phyloP scores from a whole-genome alignment of 495 filamentous ascomycete genomes.

The Lichenothelia convexa region DNA sequence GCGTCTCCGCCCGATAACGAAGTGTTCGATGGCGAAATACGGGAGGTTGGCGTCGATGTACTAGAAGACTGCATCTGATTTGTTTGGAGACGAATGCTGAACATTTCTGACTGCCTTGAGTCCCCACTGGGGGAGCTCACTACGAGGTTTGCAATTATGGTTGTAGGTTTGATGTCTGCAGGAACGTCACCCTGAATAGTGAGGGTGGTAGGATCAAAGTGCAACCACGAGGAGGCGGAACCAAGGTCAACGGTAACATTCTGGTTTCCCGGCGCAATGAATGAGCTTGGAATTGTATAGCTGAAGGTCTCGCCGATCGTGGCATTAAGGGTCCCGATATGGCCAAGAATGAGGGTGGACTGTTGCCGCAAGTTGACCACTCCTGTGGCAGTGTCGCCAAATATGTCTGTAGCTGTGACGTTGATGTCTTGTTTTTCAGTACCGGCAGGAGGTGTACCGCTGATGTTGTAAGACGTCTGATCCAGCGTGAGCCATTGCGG shows the following conservation, averaged over 20 bases:
- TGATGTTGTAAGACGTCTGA: conserved; percentile 38
- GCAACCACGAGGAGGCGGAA: conserved; percentile 43
- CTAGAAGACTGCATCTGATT: not conserved
- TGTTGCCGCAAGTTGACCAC: conserved; percentile 41
- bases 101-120: conserved; percentile 10
- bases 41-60: not conserved
- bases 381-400: conserved; percentile 42
- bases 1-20: no score
- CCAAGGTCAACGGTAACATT: conserved; percentile 35
- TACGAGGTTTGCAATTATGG: conserved; percentile 10
- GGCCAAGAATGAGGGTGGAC: conserved; percentile 24
- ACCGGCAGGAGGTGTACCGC: conserved; percentile 40
- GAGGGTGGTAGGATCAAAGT: conserved; percentile 37
- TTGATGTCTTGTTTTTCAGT: conserved; percentile 43
- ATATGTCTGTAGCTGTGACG: conserved; percentile 43
- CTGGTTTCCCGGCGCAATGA: conserved; percentile 33
- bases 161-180: conserved; percentile 17
- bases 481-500: conserved; percentile 60
- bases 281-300: conserved; percentile 39
- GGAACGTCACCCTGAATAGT: conserved; percentile 49
- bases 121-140: conserved; percentile 4
- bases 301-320: conserved; percentile 45
- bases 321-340: conserved; percentile 30
- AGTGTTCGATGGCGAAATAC: not conserved
- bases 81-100: conserved; percentile 5